Conservation (phyloP, 768 basidiomycete species). For the Multifurca ochricompacta region DNA sequence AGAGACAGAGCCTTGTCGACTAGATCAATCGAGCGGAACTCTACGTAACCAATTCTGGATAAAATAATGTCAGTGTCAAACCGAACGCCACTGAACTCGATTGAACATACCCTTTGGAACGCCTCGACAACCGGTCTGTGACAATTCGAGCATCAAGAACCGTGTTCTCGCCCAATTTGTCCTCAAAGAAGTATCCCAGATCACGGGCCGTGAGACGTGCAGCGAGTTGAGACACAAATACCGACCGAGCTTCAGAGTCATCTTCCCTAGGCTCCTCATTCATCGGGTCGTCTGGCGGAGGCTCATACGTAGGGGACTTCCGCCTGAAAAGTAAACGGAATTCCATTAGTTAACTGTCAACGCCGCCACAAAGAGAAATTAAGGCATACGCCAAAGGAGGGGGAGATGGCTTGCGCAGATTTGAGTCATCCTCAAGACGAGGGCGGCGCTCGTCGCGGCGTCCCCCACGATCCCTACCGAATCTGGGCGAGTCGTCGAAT, state of each 20-base stretch:
- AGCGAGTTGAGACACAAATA: slow-evolving; percentile 97
- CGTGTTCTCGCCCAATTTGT: slow-evolving; percentile 86
- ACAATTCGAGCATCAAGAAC: slow-evolving; percentile 97
- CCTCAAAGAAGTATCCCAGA: slow-evolving; percentile 97
- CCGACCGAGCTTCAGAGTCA: slow-evolving; percentile 96
- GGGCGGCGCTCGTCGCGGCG: slow-evolving; percentile 34
- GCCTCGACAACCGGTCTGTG: slow-evolving; percentile 86
- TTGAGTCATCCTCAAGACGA: slow-evolving; percentile 37
- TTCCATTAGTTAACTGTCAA: background rate
- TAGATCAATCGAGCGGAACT: slow-evolving; percentile 83
- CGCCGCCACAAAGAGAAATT: slow-evolving; percentile 9
- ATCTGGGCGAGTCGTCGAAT: slow-evolving; percentile 46
- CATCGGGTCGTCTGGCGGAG: slow-evolving; percentile 56
- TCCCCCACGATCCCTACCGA: slow-evolving; percentile 35
- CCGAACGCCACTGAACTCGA: background rate
- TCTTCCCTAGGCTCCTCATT: slow-evolving; percentile 91
- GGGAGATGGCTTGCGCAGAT: slow-evolving; percentile 22
- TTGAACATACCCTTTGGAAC: slow-evolving; percentile 86
- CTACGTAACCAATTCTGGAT: slow-evolving; percentile 86
- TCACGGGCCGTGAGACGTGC: slow-evolving; percentile 95
- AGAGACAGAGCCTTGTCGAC: slow-evolving; percentile 88
- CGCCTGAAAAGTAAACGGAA: slow-evolving; percentile 37
- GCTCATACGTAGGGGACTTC: slow-evolving; percentile 64
- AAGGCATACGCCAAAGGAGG: slow-evolving; percentile 40
- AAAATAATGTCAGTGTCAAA: background rate